Conservation (phyloP, 306 rosid genomes). For the Rubus idaeus region DNA sequence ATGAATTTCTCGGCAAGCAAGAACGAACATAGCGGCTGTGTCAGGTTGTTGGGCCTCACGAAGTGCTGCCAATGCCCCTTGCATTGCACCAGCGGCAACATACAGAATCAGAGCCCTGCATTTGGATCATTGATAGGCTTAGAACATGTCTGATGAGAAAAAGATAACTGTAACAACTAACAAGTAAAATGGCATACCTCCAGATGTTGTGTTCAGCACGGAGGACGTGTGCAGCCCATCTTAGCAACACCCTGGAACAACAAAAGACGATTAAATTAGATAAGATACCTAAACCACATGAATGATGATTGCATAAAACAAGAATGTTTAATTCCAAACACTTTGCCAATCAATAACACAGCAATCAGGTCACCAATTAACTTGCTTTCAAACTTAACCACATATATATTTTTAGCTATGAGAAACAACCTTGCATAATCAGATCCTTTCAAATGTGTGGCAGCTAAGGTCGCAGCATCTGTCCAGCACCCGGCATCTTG, state of each 20-base stretch:
- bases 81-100: constrained; percentile 95
- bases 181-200: constrained; percentile 59
- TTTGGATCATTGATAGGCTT: constrained; percentile 30
- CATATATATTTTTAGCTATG: not conserved
- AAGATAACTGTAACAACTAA: constrained; percentile 16
- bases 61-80: constrained; percentile 89
- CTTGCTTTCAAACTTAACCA: not conserved
- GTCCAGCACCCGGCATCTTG: constrained; percentile 99
- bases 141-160: constrained; percentile 21
- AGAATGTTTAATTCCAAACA: not conserved
- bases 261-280: not conserved
- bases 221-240: constrained; percentile 86
- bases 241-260: constrained; percentile 78
- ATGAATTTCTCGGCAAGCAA: constrained; percentile 90
- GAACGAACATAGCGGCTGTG: constrained; percentile 89
- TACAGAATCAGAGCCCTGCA: constrained; percentile 89
- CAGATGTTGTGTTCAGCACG: constrained; percentile 80
- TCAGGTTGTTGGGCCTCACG: constrained; percentile 93
- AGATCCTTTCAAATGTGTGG: constrained; percentile 84
- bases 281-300: not conserved
- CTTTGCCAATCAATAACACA: not conserved
- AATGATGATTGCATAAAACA: not conserved
- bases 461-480: constrained; percentile 98
- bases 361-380: not conserved
- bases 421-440: constrained; percentile 85